phyloP scores from a whole-genome alignment of 75 land plant species.

The Pseudotsuga menziesii region DNA sequence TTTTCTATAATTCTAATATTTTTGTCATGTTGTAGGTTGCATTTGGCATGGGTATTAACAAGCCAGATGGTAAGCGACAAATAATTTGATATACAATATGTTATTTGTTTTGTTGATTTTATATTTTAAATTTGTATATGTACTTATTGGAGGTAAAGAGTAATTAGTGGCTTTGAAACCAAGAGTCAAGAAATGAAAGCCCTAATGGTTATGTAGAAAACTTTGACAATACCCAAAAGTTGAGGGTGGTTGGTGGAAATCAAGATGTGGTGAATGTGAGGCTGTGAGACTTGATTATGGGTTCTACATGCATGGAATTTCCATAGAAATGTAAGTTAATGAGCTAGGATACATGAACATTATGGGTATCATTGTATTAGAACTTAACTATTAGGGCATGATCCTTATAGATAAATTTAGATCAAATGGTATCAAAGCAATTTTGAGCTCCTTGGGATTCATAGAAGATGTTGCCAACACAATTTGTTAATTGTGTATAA shows the following conservation, averaged over 20 bases:
- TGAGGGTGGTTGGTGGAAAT: background rate
- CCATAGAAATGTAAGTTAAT: background rate
- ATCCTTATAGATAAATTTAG: too few relatives aligned
- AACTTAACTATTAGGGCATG: too few relatives aligned
- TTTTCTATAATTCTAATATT: background rate
- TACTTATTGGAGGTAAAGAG: background rate
- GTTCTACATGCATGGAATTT: background rate
- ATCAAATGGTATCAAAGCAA: too few relatives aligned
- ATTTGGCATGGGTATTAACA: slow-evolving; percentile 99
- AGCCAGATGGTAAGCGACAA: slow-evolving; percentile 87
- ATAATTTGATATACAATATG: background rate
- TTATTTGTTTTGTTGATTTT: background rate
- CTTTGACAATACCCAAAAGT: background rate
- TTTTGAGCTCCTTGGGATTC: too few relatives aligned
- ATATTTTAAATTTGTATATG: background rate
- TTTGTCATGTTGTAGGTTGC: slow-evolving; percentile 66
- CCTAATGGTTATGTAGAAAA: background rate
- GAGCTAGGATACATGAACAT: too few relatives aligned
- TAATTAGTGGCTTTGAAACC: background rate
- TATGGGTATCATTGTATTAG: too few relatives aligned
- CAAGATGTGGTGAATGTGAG: background rate
- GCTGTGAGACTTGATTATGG: background rate
- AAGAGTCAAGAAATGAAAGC: background rate
- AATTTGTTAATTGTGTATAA: too few relatives aligned
- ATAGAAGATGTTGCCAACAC: too few relatives aligned